A percentile compares a stretch with the other conserved stretches of the same genome.
Conservation (phyloP, 345 rosid species). For the Moricandia arvensis region DNA sequence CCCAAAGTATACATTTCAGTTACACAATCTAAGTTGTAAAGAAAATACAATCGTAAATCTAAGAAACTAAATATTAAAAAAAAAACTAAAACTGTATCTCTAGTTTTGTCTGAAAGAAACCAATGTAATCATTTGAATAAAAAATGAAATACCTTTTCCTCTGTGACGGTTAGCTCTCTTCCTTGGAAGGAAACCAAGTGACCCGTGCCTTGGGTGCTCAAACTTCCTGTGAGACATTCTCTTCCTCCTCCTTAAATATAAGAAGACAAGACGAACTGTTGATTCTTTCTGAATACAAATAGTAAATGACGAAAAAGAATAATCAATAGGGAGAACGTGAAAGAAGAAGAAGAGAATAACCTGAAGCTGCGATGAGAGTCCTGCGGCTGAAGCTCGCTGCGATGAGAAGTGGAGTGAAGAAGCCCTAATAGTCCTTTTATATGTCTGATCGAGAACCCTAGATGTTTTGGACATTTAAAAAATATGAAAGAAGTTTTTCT, state of each 20-base stretch:
- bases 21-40: too few species aligned
- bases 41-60: background rate
- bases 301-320: background rate
- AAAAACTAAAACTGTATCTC: too few species aligned
- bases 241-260: background rate
- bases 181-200: conserved; percentile 85
- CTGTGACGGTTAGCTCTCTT: conserved; percentile 83
- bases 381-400: conserved; percentile 21
- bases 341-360: conserved; percentile 1
- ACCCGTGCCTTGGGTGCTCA: conserved; percentile 93
- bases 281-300: too few species aligned
- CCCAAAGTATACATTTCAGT: background rate
- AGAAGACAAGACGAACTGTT: background rate
- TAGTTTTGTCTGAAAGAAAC: background rate
- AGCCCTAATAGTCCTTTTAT: too few species aligned
- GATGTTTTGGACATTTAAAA: too few species aligned
- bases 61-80: too few species aligned
- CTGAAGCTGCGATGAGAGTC: conserved; percentile 13
- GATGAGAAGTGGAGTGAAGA: background rate
- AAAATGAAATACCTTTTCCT: conserved; percentile 53
- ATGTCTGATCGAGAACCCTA: too few species aligned
- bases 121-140: background rate
- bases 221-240: conserved; percentile 89
- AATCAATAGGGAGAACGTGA: background rate
- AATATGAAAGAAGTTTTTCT: too few species aligned